Conservation (phyloP, 306 rosid species). For the Corylus americana region DNA sequence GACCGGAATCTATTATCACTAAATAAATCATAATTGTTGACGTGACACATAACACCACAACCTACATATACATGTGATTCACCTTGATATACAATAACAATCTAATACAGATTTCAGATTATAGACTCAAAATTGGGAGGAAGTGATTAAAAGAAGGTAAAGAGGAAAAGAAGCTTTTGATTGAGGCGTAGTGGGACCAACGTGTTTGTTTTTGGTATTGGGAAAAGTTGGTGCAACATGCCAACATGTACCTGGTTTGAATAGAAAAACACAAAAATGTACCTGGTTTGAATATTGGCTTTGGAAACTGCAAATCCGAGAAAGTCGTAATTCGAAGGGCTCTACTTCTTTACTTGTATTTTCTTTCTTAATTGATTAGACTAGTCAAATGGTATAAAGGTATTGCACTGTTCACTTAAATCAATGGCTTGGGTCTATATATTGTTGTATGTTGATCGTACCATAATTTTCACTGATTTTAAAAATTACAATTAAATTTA, state of each 20-base stretch:
- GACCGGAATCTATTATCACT: too few relatives aligned
- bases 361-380: slow-evolving; percentile 23
- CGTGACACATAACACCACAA: too few relatives aligned
- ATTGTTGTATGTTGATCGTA: neutral
- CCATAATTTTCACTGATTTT: too few relatives aligned
- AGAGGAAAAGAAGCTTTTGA: slow-evolving; percentile 55
- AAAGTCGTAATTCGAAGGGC: slow-evolving; percentile 24
- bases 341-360: slow-evolving; percentile 29
- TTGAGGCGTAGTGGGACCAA: slow-evolving; percentile 45
- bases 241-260: slow-evolving; percentile 34
- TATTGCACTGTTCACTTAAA: slow-evolving; percentile 15
- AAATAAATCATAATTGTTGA: too few relatives aligned
- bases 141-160: slow-evolving; percentile 25
- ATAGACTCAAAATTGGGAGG: slow-evolving; percentile 12
- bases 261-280: neutral
- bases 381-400: slow-evolving; percentile 21
- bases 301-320: slow-evolving; percentile 40
- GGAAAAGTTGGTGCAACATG: slow-evolving; percentile 44
- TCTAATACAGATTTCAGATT: neutral
- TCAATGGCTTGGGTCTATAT: slow-evolving; percentile 24
- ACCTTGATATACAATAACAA: too few relatives aligned
- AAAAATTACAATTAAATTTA: too few relatives aligned
- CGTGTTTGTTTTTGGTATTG: slow-evolving; percentile 41
- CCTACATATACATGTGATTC: too few relatives aligned
- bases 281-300: slow-evolving; percentile 41